Conservation (phyloP, 2,329 filamentous ascomycete genomes). For the Aspergillus sp. region DNA sequence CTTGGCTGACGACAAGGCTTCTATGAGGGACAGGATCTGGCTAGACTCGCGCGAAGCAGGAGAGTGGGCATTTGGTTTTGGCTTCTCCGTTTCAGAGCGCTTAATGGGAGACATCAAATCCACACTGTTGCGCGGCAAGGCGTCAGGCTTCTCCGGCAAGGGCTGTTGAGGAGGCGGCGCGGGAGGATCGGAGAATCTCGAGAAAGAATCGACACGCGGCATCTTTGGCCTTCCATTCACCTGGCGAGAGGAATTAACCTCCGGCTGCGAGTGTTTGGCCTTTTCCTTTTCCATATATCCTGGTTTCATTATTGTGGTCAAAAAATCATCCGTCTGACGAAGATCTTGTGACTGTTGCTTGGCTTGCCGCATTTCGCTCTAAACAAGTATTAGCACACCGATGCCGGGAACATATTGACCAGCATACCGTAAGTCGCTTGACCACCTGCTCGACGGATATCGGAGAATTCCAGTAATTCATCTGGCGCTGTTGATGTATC, state of each 20-base stretch:
- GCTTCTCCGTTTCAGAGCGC: conserved; percentile 64
- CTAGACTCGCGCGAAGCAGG: conserved; percentile 49
- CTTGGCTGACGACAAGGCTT: conserved; percentile 73
- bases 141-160: conserved; percentile 84
- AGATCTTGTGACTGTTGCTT: conserved; percentile 82
- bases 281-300: conserved; percentile 49
- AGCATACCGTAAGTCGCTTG: conserved; percentile 65
- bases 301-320: conserved; percentile 65
- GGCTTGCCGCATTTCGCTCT: conserved; percentile 87
- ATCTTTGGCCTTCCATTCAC: conserved; percentile 39
- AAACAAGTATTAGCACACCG: conserved; percentile 16
- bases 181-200: conserved; percentile 83
- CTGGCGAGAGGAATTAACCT: conserved; percentile 34
- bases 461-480: conserved; percentile 77
- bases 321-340: conserved; percentile 68
- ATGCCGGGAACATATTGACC: background rate
- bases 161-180: conserved; percentile 90
- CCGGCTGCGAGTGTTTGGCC: conserved; percentile 38
- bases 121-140: conserved; percentile 36
- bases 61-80: conserved; percentile 44
- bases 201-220: conserved; percentile 62
- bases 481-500: conserved; percentile 62
- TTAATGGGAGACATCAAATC: conserved; percentile 52
- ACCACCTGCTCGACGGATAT: conserved; percentile 92
- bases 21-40: conserved; percentile 75